A percentile compares a stretch with the other conserved stretches of the same genome.
Evolutionary conservation across 129 eudicot genomes (phyloP).

Genomic region (Artemisia tridentata): DNA sequence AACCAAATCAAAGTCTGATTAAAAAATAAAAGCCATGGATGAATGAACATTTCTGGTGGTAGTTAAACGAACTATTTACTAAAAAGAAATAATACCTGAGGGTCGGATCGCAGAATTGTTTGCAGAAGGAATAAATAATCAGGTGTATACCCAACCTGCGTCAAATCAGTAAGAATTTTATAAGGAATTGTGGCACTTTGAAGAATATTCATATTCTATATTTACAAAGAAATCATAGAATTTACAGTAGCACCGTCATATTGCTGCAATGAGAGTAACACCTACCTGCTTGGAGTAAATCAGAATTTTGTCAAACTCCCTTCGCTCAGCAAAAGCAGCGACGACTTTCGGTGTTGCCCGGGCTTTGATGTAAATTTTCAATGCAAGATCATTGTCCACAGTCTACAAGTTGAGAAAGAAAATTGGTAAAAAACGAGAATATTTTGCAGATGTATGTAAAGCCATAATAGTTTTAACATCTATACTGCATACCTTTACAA

Average conservation of each 20-base stretch:
- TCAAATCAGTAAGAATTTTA: slow-evolving; percentile 6
- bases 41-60: background rate
- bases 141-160: slow-evolving; percentile 97
- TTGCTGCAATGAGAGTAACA: background rate
- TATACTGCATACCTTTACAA: slow-evolving; percentile 68
- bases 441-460: slow-evolving; percentile 1
- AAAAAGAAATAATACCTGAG: slow-evolving; percentile 61
- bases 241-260: background rate
- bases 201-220: background rate
- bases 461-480: background rate
- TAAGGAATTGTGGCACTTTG: slow-evolving; percentile 3
- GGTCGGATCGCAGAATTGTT: slow-evolving; percentile 94
- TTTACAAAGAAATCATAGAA: background rate
- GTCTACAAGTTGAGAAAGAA: slow-evolving; percentile 48
- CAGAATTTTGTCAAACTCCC: slow-evolving; percentile 96
- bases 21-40: background rate
- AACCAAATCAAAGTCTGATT: slow-evolving; percentile 12
- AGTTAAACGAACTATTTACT: background rate
- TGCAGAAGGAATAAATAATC: slow-evolving; percentile 98
- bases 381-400: slow-evolving; percentile 94
- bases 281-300: slow-evolving; percentile 96
- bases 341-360: slow-evolving; percentile 99
- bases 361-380: slow-evolving; percentile 95
- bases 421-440: slow-evolving; percentile 8
- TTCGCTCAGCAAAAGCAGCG: slow-evolving; percentile 99